A percentile compares a stretch with the other conserved stretches of the same genome.
Evolutionary conservation across 73 alveolate species (phyloP).

Genomic region (Tetrahymena borealis): DNA sequence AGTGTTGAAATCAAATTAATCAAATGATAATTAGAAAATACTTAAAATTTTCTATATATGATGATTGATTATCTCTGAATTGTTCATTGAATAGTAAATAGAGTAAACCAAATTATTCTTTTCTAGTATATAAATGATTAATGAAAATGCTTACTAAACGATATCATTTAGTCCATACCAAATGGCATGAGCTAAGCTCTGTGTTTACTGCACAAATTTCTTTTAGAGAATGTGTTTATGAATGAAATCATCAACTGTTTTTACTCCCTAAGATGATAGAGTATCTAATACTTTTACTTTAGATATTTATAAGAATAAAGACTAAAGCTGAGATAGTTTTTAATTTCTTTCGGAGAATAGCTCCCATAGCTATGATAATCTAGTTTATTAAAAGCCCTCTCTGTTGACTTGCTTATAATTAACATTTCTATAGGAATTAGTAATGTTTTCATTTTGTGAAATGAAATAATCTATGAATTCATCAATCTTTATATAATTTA

Average conservation of each 20-base stretch:
- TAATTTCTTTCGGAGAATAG: background rate
- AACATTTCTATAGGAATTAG: background rate
- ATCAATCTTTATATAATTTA: background rate
- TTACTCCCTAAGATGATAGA: background rate
- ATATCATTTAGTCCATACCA: background rate
- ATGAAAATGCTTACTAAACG: background rate
- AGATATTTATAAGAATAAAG: background rate
- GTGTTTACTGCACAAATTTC: background rate
- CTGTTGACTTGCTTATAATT: background rate
- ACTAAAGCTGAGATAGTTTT: background rate
- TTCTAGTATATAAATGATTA: background rate
- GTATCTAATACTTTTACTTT: background rate
- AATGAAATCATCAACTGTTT: background rate
- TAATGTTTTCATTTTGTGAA: background rate
- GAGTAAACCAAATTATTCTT: background rate
- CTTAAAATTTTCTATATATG: too few relatives aligned
- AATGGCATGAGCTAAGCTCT: background rate
- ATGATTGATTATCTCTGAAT: background rate
- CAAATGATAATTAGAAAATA: too few relatives aligned
- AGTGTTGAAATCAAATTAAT: background rate
- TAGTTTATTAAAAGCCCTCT: background rate
- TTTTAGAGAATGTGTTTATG: background rate
- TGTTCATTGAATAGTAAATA: background rate
- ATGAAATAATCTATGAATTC: background rate
- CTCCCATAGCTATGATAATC: background rate